A percentile compares a stretch with the other conserved stretches of the same genome.
phyloP scores from a whole-genome alignment of 192 early-diverging fungal genomes.

The Podila epicladia region DNA sequence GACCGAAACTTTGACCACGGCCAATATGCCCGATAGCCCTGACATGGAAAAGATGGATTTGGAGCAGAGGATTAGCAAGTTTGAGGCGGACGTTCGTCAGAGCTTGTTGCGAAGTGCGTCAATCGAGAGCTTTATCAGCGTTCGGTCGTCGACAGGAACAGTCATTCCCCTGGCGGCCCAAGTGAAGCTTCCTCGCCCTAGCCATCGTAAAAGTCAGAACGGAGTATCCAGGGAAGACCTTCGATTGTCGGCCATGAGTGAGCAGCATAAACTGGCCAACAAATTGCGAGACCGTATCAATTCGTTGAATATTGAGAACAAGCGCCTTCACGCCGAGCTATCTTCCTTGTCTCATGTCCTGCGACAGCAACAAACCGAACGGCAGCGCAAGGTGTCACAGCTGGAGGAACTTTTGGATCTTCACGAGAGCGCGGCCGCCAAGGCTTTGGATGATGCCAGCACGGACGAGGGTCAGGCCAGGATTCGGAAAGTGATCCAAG shows the following conservation, averaged over 20 bases:
- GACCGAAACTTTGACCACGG: conserved; percentile 37
- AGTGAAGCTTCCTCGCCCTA: conserved; percentile 9
- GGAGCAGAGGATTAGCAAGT: conserved; percentile 40
- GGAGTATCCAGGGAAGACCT: conserved; percentile 28
- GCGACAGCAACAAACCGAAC: conserved; percentile 37
- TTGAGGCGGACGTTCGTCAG: conserved; percentile 47
- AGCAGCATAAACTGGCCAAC: conserved; percentile 38
- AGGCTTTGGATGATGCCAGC: conserved; percentile 23
- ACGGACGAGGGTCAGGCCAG: conserved; percentile 45
- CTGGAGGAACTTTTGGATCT: conserved; percentile 43
- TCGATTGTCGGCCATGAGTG: conserved; percentile 23
- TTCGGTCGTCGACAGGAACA: conserved; percentile 38
- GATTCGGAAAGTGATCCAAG: conserved; percentile 50
- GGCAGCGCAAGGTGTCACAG: conserved; percentile 34
- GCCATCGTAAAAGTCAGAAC: conserved; percentile 8
- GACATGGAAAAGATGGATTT: conserved; percentile 37
- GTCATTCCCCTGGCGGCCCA: conserved; percentile 28
- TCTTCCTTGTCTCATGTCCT: conserved; percentile 20
- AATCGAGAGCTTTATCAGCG: conserved; percentile 39
- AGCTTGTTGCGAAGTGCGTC: conserved; percentile 27
- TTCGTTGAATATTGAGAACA: conserved; percentile 38
- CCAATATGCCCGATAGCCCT: conserved; percentile 7
- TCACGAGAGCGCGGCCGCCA: conserved; percentile 24
- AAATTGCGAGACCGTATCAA: conserved; percentile 42
- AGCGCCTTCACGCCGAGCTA: conserved; percentile 34